phyloP scores from a whole-genome alignment of 2,329 filamentous ascomycete genomes.

The Fusarium tuaranense region DNA sequence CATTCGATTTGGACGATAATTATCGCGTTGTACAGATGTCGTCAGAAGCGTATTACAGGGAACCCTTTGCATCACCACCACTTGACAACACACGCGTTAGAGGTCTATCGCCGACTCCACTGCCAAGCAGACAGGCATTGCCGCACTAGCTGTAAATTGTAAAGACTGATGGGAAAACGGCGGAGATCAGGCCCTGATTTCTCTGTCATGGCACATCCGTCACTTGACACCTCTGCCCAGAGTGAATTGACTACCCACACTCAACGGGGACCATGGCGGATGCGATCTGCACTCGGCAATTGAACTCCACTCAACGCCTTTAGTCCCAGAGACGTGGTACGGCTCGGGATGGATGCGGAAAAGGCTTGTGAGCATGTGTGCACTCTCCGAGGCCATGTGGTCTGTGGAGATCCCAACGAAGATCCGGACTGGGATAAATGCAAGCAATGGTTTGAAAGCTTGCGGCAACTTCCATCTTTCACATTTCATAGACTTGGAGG shows the following conservation, averaged over 20 bases:
- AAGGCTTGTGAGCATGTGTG: neutral
- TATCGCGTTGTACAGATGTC: neutral
- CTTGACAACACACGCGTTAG: neutral
- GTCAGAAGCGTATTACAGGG: neutral
- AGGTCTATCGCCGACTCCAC: neutral
- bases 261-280: neutral
- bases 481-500: neutral
- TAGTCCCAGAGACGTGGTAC: neutral
- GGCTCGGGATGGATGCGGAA: neutral
- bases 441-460: neutral
- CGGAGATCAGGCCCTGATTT: no score
- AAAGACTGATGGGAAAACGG: fast-evolving
- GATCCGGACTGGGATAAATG: neutral
- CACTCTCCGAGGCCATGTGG: neutral
- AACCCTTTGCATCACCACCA: neutral
- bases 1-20: neutral
- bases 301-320: neutral
- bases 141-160: neutral
- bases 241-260: neutral
- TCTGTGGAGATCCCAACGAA: neutral
- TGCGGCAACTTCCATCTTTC: neutral
- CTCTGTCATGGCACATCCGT: neutral
- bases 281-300: neutral
- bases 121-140: fast-evolving
- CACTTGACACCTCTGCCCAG: neutral